Evolutionary conservation across 352 stramenopile genomes (phyloP).

Genomic region (Globisporangium uncinulatum): DNA sequence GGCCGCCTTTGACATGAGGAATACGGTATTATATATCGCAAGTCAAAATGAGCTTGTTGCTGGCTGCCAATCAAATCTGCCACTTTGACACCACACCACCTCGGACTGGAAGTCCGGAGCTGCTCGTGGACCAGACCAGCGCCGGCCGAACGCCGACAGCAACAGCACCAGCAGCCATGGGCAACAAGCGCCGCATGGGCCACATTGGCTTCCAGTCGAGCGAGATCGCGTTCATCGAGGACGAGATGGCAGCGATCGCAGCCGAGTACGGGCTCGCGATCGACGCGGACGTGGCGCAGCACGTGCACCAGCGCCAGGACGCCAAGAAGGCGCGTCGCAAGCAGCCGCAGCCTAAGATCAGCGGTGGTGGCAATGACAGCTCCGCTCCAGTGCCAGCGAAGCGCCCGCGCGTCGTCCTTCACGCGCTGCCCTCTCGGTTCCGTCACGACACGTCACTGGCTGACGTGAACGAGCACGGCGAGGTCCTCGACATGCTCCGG

Average conservation of each 20-base stretch:
- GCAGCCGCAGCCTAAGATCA: conserved; percentile 12
- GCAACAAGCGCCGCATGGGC: conserved; percentile 47
- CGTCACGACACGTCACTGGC: conserved; percentile 11
- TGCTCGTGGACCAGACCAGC: no score
- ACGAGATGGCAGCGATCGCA: conserved; percentile 76
- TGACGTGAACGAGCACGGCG: conserved; percentile 29
- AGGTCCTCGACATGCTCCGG: conserved; percentile 32
- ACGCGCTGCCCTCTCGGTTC: conserved; percentile 12
- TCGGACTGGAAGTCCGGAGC: no score
- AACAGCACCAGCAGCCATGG: neutral
- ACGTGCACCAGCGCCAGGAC: conserved; percentile 44
- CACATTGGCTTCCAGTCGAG: conserved; percentile 63
- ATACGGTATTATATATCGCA: no score
- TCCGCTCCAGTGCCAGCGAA: neutral
- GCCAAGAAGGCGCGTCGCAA: conserved; percentile 50
- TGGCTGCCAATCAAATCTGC: no score
- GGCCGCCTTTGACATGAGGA: no score
- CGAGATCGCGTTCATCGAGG: conserved; percentile 84
- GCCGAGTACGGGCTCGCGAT: conserved; percentile 74
- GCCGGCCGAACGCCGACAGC: no score
- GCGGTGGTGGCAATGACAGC: neutral
- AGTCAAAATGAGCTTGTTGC: no score
- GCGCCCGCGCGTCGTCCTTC: conserved; percentile 13
- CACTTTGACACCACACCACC: no score
- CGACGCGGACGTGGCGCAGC: conserved; percentile 55